phyloP scores from a whole-genome alignment of 164 flowering plant genomes.

The Macadamia tetraphylla region DNA sequence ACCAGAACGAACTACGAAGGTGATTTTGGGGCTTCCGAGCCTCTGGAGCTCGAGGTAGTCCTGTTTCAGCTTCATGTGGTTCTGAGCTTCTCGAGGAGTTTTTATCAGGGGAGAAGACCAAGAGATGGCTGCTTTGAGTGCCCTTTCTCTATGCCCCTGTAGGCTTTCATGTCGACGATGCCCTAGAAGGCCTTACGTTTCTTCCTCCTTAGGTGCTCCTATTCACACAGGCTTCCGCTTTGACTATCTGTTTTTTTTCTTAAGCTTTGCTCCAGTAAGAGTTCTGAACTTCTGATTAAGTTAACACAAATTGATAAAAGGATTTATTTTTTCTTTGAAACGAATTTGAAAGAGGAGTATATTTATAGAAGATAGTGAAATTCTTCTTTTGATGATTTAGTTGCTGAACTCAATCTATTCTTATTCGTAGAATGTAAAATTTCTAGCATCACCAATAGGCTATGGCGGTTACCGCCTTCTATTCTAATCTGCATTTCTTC shows the following conservation, averaged over 20 bases:
- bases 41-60: neutral
- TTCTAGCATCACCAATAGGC: neutral
- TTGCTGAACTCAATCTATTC: no score
- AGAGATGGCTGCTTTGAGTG: conserved; percentile 55
- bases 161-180: conserved; percentile 26
- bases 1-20: neutral
- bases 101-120: neutral
- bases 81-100: conserved; percentile 5
- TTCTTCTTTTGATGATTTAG: no score
- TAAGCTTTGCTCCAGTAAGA: neutral
- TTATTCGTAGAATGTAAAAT: neutral
- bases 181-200: conserved; percentile 24
- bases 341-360: no score
- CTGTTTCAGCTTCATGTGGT: no score
- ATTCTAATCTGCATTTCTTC: neutral
- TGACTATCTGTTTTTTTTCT: neutral
- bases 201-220: conserved; percentile 36
- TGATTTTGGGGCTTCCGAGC: neutral
- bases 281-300: no score
- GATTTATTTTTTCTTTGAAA: neutral
- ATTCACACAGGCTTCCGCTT: conserved; percentile 19
- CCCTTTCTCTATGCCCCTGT: conserved; percentile 47
- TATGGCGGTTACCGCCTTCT: neutral
- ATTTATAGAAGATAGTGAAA: no score
- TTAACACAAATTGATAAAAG: neutral